A percentile compares a stretch with the other conserved stretches of the same genome.
phyloP scores from a whole-genome alignment of 805 yeast genomes.

The Yueomyces sinensis region DNA sequence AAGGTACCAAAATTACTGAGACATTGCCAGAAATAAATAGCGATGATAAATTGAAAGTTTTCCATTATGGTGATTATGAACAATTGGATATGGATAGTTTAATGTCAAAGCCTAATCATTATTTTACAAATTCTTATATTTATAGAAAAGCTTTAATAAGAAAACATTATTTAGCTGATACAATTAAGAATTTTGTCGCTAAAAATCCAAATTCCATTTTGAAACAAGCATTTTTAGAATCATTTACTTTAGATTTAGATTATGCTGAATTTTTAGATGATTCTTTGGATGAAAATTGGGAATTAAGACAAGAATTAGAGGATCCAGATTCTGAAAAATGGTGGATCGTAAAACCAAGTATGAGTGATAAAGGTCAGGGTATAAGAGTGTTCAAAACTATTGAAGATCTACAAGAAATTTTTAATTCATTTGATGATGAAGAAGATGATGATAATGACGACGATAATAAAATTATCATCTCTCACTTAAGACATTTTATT shows the following conservation, averaged over 20 bases:
- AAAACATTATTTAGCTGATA: conserved; percentile 78
- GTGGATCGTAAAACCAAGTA: conserved; percentile 91
- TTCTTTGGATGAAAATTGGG: conserved; percentile 84
- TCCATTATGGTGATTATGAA: conserved; percentile 87
- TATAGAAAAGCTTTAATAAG: conserved; percentile 85
- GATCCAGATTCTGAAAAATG: conserved; percentile 30
- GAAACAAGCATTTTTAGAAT: conserved; percentile 50
- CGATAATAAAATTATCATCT: conserved; percentile 59
- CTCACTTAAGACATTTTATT: conserved; percentile 82
- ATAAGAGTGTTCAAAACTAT: conserved; percentile 69
- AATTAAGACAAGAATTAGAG: conserved; percentile 66
- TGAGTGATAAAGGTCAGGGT: conserved; percentile 97
- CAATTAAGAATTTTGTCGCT: conserved; percentile 58
- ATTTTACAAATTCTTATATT: conserved; percentile 66
- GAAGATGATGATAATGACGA: conserved; percentile 30
- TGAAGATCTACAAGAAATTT: conserved; percentile 68
- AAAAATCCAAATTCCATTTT: conserved; percentile 64
- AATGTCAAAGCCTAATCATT: conserved; percentile 27
- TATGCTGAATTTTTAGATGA: conserved; percentile 95
- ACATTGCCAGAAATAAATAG: not conserved
- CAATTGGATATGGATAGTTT: conserved; percentile 61
- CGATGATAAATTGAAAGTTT: conserved; percentile 23
- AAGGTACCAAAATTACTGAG: not conserved
- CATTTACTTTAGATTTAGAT: conserved; percentile 75
- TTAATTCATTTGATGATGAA: conserved; percentile 71